phyloP scores from a whole-genome alignment of 2,329 filamentous ascomycete species.

The Xylariaceae sp. region DNA sequence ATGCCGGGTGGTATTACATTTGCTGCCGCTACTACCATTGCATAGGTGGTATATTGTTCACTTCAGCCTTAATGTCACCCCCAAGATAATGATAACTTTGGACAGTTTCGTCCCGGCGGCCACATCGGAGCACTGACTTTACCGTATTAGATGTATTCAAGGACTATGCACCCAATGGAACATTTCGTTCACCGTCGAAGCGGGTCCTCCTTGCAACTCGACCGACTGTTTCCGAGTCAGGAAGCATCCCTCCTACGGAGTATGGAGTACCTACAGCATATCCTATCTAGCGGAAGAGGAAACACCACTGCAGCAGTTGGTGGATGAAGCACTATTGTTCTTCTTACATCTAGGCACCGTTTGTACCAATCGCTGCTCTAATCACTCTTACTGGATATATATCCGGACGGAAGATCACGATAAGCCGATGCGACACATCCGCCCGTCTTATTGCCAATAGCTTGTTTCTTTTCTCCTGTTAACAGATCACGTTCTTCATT shows the following conservation, averaged over 20 bases:
- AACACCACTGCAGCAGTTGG: too few species aligned
- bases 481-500: slow-evolving; percentile 15
- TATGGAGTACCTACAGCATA: too few species aligned
- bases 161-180: too few species aligned
- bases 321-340: too few species aligned
- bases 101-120: too few species aligned
- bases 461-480: neutral
- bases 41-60: slow-evolving; percentile 3
- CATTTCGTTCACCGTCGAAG: too few species aligned
- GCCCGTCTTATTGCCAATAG: slow-evolving; percentile 4
- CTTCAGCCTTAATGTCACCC: slow-evolving; percentile 31
- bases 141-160: too few species aligned
- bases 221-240: too few species aligned
- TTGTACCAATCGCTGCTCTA: slow-evolving; percentile 7
- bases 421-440: slow-evolving; percentile 7
- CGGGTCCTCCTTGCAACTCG: too few species aligned
- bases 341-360: neutral
- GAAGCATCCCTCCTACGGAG: too few species aligned
- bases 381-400: neutral
- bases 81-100: slow-evolving; percentile 24
- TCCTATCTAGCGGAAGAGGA: too few species aligned
- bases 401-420: slow-evolving; percentile 10
- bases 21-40: slow-evolving; percentile 9
- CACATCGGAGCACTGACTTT: too few species aligned
- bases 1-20: slow-evolving; percentile 15